Evolutionary conservation across 768 basidiomycete genomes (phyloP), one percentile per base, ranked within the genome.

Genomic region (Phaffia australis): DNA sequence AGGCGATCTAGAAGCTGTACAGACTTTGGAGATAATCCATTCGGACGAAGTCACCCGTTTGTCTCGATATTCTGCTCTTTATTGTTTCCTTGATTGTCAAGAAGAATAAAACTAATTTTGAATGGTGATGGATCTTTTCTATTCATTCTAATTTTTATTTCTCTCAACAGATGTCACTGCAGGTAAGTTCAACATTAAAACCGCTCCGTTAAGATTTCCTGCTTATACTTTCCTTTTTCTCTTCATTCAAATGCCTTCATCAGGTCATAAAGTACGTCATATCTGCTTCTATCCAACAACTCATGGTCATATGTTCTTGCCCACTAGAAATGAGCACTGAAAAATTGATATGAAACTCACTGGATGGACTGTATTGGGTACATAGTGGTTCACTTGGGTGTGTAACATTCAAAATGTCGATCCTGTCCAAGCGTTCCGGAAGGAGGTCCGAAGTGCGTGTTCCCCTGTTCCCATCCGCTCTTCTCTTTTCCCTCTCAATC

Each of bases 381-480:
- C 11, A 4, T 79, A 87, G 60, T 89, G 87, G 87, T 88, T 89
- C 75, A 85, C 84, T 11, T 89, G 85, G 85, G 72, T 86, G 6
- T 88, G 86, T 73, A 81, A 78, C 64, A 74, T 79, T 71, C 77
- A 83, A 59, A 81, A 75, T 2, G 63, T 74, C 27, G 85, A 88
- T 71, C 85, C 86, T 2, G 79, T 89, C 2, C 70, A 71, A 64
- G 81, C 83, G 23, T 91, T 89, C 74, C 78, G 88, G 52, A 81
- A 81, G 46, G 85, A 88, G 71, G 88, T 91, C 3, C 27, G 35
- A 46, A 16, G 61, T 63, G 18, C 21, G 64, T 29, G 52, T 65
- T 0, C 8, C 16, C 42, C 52, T 60, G 2, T 19, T 35, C 29
- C 49, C 46, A 14, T 15, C 29, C 47, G 48, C 25, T 19, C 32